Percentiles rank a stretch among this genome's conserved stretches.
Conservation (phyloP, 192 early-diverging fungal species). For the Umbelopsis sp. region DNA sequence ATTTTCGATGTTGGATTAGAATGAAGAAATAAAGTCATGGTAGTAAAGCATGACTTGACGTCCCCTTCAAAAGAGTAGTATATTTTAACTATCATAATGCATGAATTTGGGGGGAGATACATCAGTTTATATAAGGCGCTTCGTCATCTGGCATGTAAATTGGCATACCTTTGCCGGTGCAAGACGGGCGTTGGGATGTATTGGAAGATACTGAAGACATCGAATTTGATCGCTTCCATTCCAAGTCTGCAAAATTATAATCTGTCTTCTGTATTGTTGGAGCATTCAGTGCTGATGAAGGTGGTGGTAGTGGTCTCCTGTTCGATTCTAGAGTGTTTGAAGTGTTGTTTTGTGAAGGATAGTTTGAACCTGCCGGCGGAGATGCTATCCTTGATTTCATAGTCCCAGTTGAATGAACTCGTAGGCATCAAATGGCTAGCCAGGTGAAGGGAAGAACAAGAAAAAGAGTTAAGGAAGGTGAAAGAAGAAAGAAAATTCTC, state of each 20-base stretch:
- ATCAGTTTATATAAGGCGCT: not conserved
- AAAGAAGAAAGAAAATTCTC: not conserved
- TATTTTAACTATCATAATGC: conserved; percentile 1
- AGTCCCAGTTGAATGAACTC: not conserved
- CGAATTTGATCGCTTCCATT: conserved; percentile 4
- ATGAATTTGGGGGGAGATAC: not conserved
- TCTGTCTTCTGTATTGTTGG: not conserved
- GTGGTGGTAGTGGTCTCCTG: not conserved
- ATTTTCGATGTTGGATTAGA: not conserved
- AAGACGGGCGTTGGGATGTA: not conserved
- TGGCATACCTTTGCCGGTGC: not conserved
- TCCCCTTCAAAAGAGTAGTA: conserved; percentile 12
- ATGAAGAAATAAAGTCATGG: not conserved
- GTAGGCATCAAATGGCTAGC: not conserved
- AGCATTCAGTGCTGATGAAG: not conserved
- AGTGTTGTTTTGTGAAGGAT: conserved; percentile 9
- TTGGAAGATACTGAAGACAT: not conserved
- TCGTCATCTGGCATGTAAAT: not conserved
- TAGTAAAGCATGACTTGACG: conserved; percentile 3
- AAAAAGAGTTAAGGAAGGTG: not conserved
- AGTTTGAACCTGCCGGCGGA: not conserved
- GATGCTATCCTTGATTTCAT: conserved; percentile 18
- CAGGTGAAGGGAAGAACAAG: not conserved
- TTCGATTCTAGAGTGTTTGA: not conserved
- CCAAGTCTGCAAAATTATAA: conserved; percentile 1